Conservation (phyloP, 2,329 filamentous ascomycete species). For the Elsinoe perseae region DNA sequence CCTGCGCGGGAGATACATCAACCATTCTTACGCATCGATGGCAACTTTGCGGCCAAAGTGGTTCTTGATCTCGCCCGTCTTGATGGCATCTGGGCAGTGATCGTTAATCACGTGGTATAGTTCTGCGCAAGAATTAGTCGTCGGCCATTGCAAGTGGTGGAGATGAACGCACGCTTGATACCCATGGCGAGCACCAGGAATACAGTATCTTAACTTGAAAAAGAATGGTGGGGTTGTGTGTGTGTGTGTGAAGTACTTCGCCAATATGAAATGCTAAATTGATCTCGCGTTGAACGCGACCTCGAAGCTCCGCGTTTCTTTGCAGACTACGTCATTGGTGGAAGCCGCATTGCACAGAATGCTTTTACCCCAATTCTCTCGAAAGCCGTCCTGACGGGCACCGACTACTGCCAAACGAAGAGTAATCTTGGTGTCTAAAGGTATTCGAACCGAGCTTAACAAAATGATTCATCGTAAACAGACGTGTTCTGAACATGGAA, state of each 20-base stretch:
- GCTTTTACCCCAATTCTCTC: too few species aligned
- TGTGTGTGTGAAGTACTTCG: background rate
- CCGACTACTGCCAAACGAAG: too few species aligned
- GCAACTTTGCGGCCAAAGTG: constrained; percentile 98
- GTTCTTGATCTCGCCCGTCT: constrained; percentile 96
- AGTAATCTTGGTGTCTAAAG: background rate
- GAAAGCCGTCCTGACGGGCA: too few species aligned
- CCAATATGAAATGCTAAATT: background rate
- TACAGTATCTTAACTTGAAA: too few species aligned
- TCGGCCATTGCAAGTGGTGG: background rate
- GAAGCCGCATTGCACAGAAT: background rate
- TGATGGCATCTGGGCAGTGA: constrained; percentile 86
- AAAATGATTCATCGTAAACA: background rate
- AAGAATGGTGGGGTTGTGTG: background rate
- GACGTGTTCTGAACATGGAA: background rate
- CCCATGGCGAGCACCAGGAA: constrained; percentile 32
- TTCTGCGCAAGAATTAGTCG: constrained; percentile 23
- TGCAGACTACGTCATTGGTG: constrained; percentile 1
- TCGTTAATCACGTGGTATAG: constrained; percentile 43
- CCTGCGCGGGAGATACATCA: background rate
- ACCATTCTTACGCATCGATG: constrained; percentile 51
- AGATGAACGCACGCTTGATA: constrained; percentile 29
- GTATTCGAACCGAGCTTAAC: background rate
- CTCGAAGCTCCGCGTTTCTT: constrained; percentile 10
- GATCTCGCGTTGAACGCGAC: constrained; percentile 4